Percentiles rank a stretch among this genome's conserved stretches.
Conservation (phyloP, 768 basidiomycete species). For the Tricholoma saponaceum region DNA sequence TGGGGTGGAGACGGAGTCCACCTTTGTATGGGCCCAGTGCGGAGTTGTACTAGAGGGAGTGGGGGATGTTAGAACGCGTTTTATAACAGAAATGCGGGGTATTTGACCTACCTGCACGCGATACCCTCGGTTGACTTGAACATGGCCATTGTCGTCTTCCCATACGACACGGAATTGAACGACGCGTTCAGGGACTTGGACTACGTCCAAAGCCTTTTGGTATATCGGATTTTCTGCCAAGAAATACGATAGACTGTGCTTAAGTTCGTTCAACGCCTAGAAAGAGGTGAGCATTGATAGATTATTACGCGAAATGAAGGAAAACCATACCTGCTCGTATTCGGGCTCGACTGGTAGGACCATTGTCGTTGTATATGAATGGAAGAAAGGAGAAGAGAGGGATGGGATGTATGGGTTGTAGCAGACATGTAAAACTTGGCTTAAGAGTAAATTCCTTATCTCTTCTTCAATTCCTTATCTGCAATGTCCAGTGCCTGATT, state of each 20-base stretch:
- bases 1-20: slow-evolving; percentile 73
- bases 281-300: background rate
- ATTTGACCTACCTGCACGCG: slow-evolving; percentile 55
- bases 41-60: slow-evolving; percentile 56
- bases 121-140: slow-evolving; percentile 71
- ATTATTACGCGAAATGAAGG: background rate
- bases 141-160: slow-evolving; percentile 64
- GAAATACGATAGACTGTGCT: slow-evolving; percentile 57
- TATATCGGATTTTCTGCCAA: slow-evolving; percentile 64
- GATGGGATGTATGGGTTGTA: background rate
- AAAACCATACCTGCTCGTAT: slow-evolving; percentile 58
- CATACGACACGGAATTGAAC: slow-evolving; percentile 73
- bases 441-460: background rate
- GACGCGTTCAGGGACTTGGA: slow-evolving; percentile 53
- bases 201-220: slow-evolving; percentile 61
- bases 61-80: background rate
- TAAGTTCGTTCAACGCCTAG: slow-evolving; percentile 65
- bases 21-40: slow-evolving; percentile 78
- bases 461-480: background rate
- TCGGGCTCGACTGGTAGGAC: slow-evolving; percentile 58
- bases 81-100: background rate
- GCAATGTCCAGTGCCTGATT: no score
- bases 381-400: background rate
- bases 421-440: background rate
- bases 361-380: slow-evolving; percentile 20